These are phyloP conservation scores for Starmerella bombicola DNA, from an alignment of 805 yeast genomes.

Conservation along the genomic window DNA sequence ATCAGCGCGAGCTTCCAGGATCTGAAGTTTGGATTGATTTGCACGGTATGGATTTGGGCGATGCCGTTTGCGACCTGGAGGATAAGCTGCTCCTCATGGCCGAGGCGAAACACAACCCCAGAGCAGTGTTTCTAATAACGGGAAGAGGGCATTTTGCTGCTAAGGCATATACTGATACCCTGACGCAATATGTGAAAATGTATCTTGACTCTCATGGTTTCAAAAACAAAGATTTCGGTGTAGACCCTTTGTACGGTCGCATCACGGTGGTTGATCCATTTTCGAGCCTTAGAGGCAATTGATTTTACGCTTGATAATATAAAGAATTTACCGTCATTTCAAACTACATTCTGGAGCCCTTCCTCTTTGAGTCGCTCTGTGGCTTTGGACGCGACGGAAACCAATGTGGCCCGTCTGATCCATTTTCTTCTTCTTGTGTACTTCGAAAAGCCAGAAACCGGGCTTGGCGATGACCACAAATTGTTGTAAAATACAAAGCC, in stretches of 20 bases:
- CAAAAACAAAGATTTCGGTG: conserved; percentile 30
- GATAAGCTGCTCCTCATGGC: conserved; percentile 21
- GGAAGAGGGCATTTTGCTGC: conserved; percentile 27
- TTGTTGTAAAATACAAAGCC: conserved; percentile 85
- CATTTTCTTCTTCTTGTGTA: conserved; percentile 92
- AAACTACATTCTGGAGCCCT: background rate
- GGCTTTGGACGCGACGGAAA: conserved; percentile 21
- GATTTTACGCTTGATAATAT: background rate
- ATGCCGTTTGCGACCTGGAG: conserved; percentile 26
- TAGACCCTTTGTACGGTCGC: conserved; percentile 28
- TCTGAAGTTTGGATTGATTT: conserved; percentile 27
- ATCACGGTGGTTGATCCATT: conserved; percentile 34
- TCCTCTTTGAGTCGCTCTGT: background rate
- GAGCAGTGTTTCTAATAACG: conserved; percentile 27
- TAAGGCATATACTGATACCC: conserved; percentile 23
- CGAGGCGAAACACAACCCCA: conserved; percentile 20
- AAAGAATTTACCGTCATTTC: too few relatives aligned
- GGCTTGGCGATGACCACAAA: conserved; percentile 83
- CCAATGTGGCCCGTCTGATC: conserved; percentile 87
- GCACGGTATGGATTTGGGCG: conserved; percentile 30
- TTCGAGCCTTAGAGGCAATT: conserved; percentile 2
- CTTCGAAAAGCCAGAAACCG: conserved; percentile 78
- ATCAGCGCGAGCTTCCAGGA: conserved; percentile 20
- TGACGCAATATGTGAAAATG: conserved; percentile 26
- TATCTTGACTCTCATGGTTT: conserved; percentile 32